Percentiles rank a stretch among this genome's conserved stretches.
Conservation (phyloP, 2,329 filamentous ascomycete species). For the Didymella segeticola region DNA sequence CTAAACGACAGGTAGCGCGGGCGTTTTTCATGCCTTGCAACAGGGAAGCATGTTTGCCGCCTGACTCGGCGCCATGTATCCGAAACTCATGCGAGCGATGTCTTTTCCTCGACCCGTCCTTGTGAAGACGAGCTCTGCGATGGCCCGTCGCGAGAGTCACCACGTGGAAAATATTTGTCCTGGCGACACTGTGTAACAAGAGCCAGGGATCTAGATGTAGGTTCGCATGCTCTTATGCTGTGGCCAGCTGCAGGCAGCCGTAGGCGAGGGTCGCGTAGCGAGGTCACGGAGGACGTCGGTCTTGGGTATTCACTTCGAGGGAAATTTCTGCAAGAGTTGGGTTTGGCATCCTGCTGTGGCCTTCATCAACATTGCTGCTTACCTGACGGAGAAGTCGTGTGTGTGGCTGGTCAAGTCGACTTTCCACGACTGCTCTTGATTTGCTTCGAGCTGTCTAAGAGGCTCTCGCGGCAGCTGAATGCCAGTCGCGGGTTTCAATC, state of each 20-base stretch:
- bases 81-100: slow-evolving; percentile 12
- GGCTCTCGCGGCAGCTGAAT: neutral
- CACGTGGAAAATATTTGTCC: neutral
- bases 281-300: neutral
- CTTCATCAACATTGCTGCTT: neutral
- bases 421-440: neutral
- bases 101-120: neutral
- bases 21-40: slow-evolving; percentile 2
- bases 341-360: neutral
- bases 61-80: slow-evolving; percentile 8
- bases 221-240: slow-evolving; percentile 1
- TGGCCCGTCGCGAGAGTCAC: neutral
- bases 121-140: neutral
- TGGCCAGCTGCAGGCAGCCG: neutral
- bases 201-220: neutral
- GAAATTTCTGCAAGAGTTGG: slow-evolving; percentile 2
- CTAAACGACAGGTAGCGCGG: slow-evolving; percentile 13
- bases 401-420: neutral
- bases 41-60: slow-evolving; percentile 7
- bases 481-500: neutral
- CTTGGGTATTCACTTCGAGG: neutral
- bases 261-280: neutral
- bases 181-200: slow-evolving; percentile 4
- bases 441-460: neutral
- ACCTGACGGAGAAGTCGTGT: neutral